phyloP scores from a whole-genome alignment of 768 basidiomycete species.

The Pleurotus tuoliensis region DNA sequence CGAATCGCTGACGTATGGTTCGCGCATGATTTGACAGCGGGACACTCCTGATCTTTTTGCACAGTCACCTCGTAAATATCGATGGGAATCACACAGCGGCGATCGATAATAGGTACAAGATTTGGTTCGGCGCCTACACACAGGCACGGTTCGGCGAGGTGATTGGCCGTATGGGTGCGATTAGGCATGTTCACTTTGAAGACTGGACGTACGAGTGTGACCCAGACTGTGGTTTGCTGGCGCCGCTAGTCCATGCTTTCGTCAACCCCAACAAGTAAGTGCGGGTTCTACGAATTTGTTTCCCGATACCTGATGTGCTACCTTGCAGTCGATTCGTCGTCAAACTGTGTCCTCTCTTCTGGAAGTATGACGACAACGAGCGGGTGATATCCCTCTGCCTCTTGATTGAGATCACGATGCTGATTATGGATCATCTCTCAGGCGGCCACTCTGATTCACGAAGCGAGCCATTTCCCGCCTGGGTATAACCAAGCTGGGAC shows the following conservation, averaged over 20 bases:
- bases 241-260: background rate
- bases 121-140: background rate
- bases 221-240: background rate
- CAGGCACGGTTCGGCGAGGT: background rate
- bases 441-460: background rate
- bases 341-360: background rate
- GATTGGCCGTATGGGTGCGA: background rate
- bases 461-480: background rate
- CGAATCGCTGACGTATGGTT: background rate
- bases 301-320: background rate
- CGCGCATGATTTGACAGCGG: background rate
- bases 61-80: background rate
- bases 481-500: background rate
- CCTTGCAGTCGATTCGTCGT: background rate
- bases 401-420: background rate
- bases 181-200: background rate
- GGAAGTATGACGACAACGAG: background rate
- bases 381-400: background rate
- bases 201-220: background rate
- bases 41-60: background rate
- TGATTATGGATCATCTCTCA: background rate
- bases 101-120: background rate
- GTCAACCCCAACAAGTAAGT: background rate
- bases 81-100: background rate
- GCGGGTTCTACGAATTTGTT: background rate